Percentiles rank a stretch among this genome's conserved stretches.
Conservation (phyloP, 352 stramenopile genomes). For the Blastocystis sp. region DNA sequence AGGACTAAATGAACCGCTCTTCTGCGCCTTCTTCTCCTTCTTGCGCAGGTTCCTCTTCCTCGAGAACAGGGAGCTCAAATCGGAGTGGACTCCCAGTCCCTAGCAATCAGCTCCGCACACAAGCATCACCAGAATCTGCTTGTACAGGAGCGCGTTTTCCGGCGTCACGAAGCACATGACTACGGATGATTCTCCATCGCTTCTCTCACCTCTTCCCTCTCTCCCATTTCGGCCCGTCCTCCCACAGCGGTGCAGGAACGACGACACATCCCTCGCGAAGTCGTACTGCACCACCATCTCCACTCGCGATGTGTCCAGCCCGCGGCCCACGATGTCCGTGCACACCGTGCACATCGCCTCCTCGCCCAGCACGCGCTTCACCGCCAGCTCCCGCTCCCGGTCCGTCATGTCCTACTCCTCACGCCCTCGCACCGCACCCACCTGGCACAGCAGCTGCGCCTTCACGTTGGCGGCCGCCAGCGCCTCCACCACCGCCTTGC, state of each 20-base stretch:
- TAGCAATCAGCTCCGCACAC: not conserved
- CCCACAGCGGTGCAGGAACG: slow-evolving; percentile 60
- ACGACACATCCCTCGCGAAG: slow-evolving; percentile 50
- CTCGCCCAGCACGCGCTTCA: not conserved
- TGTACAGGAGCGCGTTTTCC: slow-evolving; percentile 39
- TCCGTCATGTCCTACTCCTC: slow-evolving; percentile 3
- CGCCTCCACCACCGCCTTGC: not conserved
- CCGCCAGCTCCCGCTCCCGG: slow-evolving; percentile 3
- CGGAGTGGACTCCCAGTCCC: slow-evolving; percentile 48
- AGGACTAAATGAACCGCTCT: not conserved
- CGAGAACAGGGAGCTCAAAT: slow-evolving; percentile 33
- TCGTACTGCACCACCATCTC: slow-evolving; percentile 46
- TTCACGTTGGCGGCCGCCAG: not conserved
- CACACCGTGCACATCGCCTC: slow-evolving; percentile 40
- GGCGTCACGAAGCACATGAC: slow-evolving; percentile 62
- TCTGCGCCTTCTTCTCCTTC: slow-evolving; percentile 41
- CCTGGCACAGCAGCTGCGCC: slow-evolving; percentile 14
- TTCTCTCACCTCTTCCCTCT: not conserved
- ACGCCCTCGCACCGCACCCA: not conserved
- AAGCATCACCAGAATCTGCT: not conserved
- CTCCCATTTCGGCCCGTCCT: slow-evolving; percentile 36
- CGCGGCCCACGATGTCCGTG: slow-evolving; percentile 35
- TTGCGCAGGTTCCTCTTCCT: slow-evolving; percentile 45
- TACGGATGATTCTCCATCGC: not conserved
- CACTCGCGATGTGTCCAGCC: slow-evolving; percentile 21